Conservation (phyloP, 208 protist genomes). For the Crithidia fasciculata region DNA sequence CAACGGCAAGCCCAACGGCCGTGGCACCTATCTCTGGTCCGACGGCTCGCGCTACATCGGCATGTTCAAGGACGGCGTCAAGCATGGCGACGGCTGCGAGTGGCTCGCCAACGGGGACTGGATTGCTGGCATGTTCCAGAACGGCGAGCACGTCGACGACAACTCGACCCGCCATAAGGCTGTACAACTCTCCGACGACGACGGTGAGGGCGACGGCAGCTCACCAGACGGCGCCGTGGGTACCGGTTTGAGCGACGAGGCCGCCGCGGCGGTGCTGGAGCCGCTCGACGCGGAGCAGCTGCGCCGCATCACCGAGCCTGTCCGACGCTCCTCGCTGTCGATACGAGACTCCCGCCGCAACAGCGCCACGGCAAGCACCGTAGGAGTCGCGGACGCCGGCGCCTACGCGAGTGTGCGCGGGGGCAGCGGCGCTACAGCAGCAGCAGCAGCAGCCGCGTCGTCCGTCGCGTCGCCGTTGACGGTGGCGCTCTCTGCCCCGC, state of each 20-base stretch:
- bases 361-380: background rate
- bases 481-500: conserved; percentile 21
- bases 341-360: background rate
- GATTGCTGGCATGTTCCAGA: conserved; percentile 73
- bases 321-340: conserved; percentile 17
- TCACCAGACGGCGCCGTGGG: background rate
- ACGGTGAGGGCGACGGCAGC: background rate
- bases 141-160: conserved; percentile 77
- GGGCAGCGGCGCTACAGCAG: background rate
- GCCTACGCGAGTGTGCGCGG: background rate
- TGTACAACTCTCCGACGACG: conserved; percentile 9
- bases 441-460: background rate
- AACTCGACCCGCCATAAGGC: conserved; percentile 57
- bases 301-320: conserved; percentile 39
- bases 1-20: conserved; percentile 72
- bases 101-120: conserved; percentile 81
- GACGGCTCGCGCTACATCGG: conserved; percentile 86
- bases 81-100: conserved; percentile 86
- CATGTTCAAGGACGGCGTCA: conserved; percentile 83
- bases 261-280: conserved; percentile 36
- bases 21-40: conserved; percentile 79
- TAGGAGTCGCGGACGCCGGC: no score
- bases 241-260: conserved; percentile 28
- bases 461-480: conserved; percentile 16
- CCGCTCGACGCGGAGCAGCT: conserved; percentile 57